Conservation (phyloP, 805 yeast genomes). For the Lachancea lanzarotensis region DNA sequence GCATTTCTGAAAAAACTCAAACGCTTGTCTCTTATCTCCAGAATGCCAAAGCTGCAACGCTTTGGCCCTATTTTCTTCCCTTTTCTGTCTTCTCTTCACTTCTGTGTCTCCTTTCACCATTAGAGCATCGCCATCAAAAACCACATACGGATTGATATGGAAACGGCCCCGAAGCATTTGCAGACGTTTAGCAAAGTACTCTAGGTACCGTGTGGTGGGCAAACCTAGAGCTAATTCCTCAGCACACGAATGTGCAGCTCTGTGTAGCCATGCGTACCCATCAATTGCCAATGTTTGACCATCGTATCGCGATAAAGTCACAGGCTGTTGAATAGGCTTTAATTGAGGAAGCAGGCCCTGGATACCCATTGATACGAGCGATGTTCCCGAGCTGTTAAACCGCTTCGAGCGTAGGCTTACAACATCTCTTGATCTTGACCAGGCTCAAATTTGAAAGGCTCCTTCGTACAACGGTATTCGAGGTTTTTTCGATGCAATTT, state of each 20-base stretch:
- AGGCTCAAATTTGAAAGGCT: neutral
- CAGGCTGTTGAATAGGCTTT: conserved; percentile 61
- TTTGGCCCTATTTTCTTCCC: conserved; percentile 51
- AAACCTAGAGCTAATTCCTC: conserved; percentile 65
- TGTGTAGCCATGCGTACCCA: conserved; percentile 94
- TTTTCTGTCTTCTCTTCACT: conserved; percentile 46
- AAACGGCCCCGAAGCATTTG: conserved; percentile 53
- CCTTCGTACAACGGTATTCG: neutral
- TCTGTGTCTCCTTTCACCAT: conserved; percentile 77
- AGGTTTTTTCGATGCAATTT: neutral
- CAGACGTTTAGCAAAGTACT: conserved; percentile 60
- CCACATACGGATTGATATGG: conserved; percentile 76
- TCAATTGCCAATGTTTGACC: conserved; percentile 88
- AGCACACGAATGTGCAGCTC: conserved; percentile 77
- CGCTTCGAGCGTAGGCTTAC: neutral
- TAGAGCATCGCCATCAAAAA: conserved; percentile 86
- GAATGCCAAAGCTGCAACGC: conserved; percentile 47
- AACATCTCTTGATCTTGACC: neutral
- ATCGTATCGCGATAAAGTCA: conserved; percentile 50
- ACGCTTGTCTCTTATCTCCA: conserved; percentile 57
- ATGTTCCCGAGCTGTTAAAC: neutral
- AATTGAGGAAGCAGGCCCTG: conserved; percentile 74
- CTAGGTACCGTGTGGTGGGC: conserved; percentile 68
- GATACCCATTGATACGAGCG: conserved; percentile 61
- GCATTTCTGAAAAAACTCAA: conserved; percentile 64